Evolutionary conservation across 306 rosid genomes (phyloP), one percentile per base, ranked within the genome.

Genomic region (Dryas drummondii): DNA sequence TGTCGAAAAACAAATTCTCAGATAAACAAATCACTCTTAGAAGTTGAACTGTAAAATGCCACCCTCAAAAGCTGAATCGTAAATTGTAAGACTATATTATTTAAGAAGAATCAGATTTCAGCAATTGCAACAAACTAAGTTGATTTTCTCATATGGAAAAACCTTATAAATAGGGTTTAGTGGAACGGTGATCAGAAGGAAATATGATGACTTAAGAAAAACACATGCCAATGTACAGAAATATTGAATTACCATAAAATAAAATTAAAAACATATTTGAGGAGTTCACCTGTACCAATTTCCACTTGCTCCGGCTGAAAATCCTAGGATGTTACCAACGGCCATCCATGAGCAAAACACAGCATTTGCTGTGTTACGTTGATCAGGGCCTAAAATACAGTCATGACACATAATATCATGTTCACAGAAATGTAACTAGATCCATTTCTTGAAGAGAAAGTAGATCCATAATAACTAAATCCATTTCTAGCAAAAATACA

Each of bases 301-400:
- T 86, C 96, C 98, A 89, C 97, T 94, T 54, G 99, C 90, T 68
- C 99, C 99, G 47, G 98, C 78, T 52, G 99, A 96, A 88, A 88
- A 96, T 75, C 99, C 99, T 44, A 96, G 85, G 76, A 96, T 92
- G 85, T 96, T 96, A 60, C 99, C 99, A 80, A 85, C 97, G 27
- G 99, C 99, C 99, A 96, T 96, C 99, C 99, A 94, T 45, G 94
- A 90, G 87, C 99, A 96, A 88, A 96, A 92, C 77, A 96, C 73
- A 77, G 99, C 93, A 87, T 96, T 96, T 80, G 99, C 84, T 9
- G 87, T 86, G 86, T 92, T 92, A 68, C 90, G 92, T 84, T 96
- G 99, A 76, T 92, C 96, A 41, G 99, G 92, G 80, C 97, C 99
- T 96, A 80, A 46, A 71, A 65, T 54, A 77, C 66, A 68, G 44